A percentile compares a stretch with the other conserved stretches of the same genome.
These are phyloP conservation scores for Candida sp. DNA, from an alignment of 1,139 yeast species.

Conservation along the genomic window DNA sequence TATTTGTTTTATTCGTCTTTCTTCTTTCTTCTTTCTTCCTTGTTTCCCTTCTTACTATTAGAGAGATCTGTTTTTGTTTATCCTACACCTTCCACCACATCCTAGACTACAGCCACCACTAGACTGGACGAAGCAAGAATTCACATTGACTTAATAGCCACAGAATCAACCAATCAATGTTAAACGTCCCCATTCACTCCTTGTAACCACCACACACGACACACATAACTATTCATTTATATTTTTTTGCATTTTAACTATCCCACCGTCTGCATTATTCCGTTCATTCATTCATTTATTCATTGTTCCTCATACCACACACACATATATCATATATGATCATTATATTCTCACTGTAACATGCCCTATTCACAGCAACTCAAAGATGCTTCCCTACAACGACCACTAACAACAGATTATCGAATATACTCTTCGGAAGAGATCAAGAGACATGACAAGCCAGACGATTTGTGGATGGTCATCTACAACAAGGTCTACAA, in stretches of 20 bases:
- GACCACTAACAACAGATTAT: background rate
- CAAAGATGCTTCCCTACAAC: background rate
- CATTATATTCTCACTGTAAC: background rate
- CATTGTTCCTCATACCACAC: background rate
- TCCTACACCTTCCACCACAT: background rate
- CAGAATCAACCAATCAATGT: background rate
- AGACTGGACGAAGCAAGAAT: too few species aligned
- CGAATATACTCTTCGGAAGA: slow-evolving; percentile 30
- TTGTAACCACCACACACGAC: background rate
- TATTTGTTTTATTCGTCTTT: background rate
- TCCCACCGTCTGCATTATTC: background rate
- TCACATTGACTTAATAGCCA: background rate
- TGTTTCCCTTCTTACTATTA: background rate
- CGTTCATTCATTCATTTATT: background rate
- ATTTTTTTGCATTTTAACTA: background rate
- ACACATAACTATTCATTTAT: background rate
- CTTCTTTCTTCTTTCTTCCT: background rate
- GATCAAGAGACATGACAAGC: slow-evolving; percentile 47
- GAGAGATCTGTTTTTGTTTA: background rate
- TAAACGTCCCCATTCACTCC: background rate
- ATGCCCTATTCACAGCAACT: slow-evolving; percentile 2
- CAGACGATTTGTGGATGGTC: slow-evolving; percentile 68
- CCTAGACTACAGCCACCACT: background rate
- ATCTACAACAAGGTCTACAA: slow-evolving; percentile 67
- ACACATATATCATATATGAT: slow-evolving; percentile 1